Percentiles rank a stretch among this genome's conserved stretches.
Evolutionary conservation across 2,329 filamentous ascomycete species (phyloP).

Genomic region (Hyphodiscus sp.): DNA sequence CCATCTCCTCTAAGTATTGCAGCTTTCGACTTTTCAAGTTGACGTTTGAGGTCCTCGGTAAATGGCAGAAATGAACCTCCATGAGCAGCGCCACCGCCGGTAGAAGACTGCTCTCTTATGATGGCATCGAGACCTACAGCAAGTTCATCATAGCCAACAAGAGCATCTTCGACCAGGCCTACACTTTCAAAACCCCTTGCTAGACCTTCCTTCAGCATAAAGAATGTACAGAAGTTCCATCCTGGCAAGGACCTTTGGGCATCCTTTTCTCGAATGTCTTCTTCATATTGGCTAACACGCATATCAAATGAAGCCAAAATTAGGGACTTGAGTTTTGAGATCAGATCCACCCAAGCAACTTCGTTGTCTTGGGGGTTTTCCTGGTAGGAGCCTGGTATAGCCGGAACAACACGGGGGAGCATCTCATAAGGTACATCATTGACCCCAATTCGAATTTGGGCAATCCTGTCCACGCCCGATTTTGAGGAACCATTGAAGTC

Average conservation of each 20-base stretch:
- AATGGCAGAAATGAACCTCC: constrained; percentile 65
- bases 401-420: constrained; percentile 55
- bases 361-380: constrained; percentile 75
- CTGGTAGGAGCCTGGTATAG: constrained; percentile 55
- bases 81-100: constrained; percentile 55
- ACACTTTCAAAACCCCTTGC: constrained; percentile 94
- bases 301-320: constrained; percentile 88
- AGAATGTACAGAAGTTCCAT: constrained; percentile 99
- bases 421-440: constrained; percentile 62
- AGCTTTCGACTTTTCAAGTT: constrained; percentile 46
- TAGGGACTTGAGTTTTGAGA: constrained; percentile 77
- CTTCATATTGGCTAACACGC: constrained; percentile 89
- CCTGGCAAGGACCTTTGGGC: constrained; percentile 79
- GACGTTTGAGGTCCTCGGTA: constrained; percentile 65
- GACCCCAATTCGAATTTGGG: constrained; percentile 75
- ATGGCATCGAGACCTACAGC: constrained; percentile 79
- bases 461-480: constrained; percentile 66
- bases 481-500: constrained; percentile 82
- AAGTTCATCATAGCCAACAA: constrained; percentile 92
- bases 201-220: constrained; percentile 92
- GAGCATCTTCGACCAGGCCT: constrained; percentile 87
- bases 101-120: constrained; percentile 63
- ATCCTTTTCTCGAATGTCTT: constrained; percentile 93
- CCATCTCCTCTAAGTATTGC: constrained; percentile 32
- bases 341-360: constrained; percentile 75